Percentiles rank a stretch among this genome's conserved stretches.
Evolutionary conservation across 768 basidiomycete genomes (phyloP).

Genomic region (Strobilomyces echinocephalus): DNA sequence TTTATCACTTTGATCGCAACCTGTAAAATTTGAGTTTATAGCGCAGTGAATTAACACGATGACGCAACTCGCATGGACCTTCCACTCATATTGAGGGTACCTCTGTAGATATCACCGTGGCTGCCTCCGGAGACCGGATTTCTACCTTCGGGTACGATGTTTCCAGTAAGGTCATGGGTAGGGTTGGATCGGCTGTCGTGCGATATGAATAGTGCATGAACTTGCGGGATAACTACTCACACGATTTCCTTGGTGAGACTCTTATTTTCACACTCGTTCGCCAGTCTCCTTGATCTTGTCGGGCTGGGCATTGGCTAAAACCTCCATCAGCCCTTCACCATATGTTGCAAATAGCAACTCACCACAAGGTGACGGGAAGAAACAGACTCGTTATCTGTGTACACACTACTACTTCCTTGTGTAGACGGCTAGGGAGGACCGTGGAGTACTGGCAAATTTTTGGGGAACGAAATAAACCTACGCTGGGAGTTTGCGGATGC

Average conservation of each 20-base stretch:
- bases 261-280: constrained; percentile 1
- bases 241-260: constrained; percentile 9
- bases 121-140: constrained; percentile 18
- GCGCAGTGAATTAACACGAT: background rate
- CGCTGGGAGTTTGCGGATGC: background rate
- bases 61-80: constrained; percentile 8
- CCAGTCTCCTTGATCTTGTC: background rate
- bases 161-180: constrained; percentile 13
- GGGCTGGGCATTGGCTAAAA: constrained; percentile 8
- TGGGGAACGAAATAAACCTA: background rate
- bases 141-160: constrained; percentile 4
- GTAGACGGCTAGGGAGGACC: constrained; percentile 1
- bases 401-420: background rate
- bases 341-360: background rate
- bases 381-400: background rate
- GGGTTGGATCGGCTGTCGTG: constrained; percentile 9
- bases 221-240: background rate
- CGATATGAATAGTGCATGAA: background rate
- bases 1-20: constrained; percentile 27
- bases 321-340: background rate
- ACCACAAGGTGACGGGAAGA: background rate
- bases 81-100: constrained; percentile 12
- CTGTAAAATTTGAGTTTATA: constrained; percentile 1
- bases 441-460: background rate
- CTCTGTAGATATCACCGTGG: constrained; percentile 20